These are phyloP conservation scores for Pelargonium cotyledonis DNA, from an alignment of 441 rosid species.

Conservation along the genomic window DNA sequence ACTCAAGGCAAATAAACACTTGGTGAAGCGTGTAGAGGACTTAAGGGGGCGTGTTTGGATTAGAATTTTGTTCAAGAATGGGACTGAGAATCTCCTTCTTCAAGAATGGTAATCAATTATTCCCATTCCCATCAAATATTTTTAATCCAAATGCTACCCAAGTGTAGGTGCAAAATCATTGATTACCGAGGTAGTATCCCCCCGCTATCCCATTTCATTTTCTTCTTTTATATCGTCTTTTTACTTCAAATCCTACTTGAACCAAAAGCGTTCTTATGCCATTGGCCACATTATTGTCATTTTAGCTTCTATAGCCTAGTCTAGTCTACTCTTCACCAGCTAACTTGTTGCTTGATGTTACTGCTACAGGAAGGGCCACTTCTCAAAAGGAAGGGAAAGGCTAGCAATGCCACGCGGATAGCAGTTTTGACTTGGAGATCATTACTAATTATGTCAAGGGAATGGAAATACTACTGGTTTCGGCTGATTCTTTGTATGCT, in stretches of 20 bases:
- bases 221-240: neutral
- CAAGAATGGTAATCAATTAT: too few species aligned
- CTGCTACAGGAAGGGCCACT: constrained; percentile 71
- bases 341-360: constrained; percentile 12
- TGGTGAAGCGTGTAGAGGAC: neutral
- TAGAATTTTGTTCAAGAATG: too few species aligned
- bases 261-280: neutral
- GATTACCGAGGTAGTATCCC: neutral
- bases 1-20: neutral
- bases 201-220: neutral
- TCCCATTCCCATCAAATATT: neutral
- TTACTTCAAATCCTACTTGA: neutral
- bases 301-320: neutral
- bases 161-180: neutral
- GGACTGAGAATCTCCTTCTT: too few species aligned
- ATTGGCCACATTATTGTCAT: neutral
- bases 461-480: constrained; percentile 99
- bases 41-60: too few species aligned
- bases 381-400: constrained; percentile 89
- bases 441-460: constrained; percentile 88
- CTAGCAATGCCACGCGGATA: constrained; percentile 65
- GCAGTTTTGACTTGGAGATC: constrained; percentile 98
- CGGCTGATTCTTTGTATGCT: constrained; percentile 80
- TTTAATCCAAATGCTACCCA: too few species aligned
- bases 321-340: neutral